These are phyloP conservation scores for Davidsoniella virescens DNA, from an alignment of 2,329 filamentous ascomycete genomes.

Conservation along the genomic window DNA sequence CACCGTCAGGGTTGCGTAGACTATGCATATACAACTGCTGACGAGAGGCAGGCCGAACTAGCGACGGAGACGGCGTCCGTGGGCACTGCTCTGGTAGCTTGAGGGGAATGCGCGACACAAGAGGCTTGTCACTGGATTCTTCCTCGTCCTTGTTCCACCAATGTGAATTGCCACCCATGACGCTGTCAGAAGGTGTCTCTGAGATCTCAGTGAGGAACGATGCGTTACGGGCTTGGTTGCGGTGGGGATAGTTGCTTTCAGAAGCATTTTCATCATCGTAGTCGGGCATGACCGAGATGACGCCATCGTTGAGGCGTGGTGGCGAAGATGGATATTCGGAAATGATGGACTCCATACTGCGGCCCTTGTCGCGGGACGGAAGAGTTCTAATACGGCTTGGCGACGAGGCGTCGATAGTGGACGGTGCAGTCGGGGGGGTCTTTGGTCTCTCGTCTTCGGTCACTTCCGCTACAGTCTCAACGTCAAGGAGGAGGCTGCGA, in stretches of 20 bases:
- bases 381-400: conserved; percentile 2
- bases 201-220: conserved; percentile 11
- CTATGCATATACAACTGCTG: conserved; percentile 4
- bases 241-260: background rate
- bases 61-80: conserved; percentile 1
- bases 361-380: conserved; percentile 5
- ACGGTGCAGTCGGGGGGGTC: background rate
- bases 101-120: background rate
- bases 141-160: conserved; percentile 9
- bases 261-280: conserved; percentile 8
- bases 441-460: background rate
- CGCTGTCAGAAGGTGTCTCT: conserved; percentile 1
- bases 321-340: conserved; percentile 9
- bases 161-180: background rate
- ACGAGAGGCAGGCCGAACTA: conserved; percentile 5
- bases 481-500: conserved; percentile 1
- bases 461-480: conserved; percentile 5
- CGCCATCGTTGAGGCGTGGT: conserved; percentile 10
- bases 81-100: conserved; percentile 3
- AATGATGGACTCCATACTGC: conserved; percentile 9
- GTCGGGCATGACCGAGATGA: conserved; percentile 10
- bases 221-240: background rate
- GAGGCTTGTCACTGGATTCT: background rate
- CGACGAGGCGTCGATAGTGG: background rate
- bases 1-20: conserved; percentile 5